Conservation (phyloP, 2,329 filamentous ascomycete species). For the Lecanosticta acicola region DNA sequence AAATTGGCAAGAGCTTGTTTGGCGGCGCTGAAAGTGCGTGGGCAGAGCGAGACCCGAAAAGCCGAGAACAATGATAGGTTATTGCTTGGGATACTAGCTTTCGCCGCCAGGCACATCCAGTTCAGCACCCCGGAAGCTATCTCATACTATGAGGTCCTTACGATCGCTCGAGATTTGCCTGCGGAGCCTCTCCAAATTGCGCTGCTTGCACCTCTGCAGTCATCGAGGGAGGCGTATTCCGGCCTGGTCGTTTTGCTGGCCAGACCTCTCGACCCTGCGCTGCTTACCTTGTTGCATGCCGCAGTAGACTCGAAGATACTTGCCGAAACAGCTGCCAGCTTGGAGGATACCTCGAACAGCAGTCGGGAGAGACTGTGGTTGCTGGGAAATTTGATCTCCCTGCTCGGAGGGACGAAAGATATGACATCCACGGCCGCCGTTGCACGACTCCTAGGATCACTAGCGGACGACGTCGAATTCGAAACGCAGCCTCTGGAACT, state of each 20-base stretch:
- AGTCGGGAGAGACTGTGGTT: conserved; percentile 49
- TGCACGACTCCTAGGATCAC: conserved; percentile 51
- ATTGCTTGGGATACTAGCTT: conserved; percentile 26
- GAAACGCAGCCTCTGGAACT: conserved; percentile 34
- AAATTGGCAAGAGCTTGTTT: conserved; percentile 37
- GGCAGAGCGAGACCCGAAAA: conserved; percentile 3
- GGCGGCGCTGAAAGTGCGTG: conserved; percentile 12
- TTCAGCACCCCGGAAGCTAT: conserved; percentile 22
- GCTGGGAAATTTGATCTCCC: conserved; percentile 53
- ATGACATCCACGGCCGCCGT: conserved; percentile 51
- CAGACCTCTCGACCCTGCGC: conserved; percentile 23
- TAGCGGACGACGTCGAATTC: conserved; percentile 52
- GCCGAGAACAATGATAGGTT: conserved; percentile 20
- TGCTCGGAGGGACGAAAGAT: conserved; percentile 18
- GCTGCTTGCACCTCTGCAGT: conserved; percentile 29
- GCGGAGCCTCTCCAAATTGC: conserved; percentile 26
- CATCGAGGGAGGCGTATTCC: conserved; percentile 21
- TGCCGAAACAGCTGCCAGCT: conserved; percentile 14
- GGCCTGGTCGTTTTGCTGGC: conserved; percentile 27
- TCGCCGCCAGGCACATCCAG: conserved; percentile 33
- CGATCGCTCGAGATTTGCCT: conserved; percentile 16
- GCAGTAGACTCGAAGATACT: conserved; percentile 22
- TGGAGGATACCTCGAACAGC: conserved; percentile 11
- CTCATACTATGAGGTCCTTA: conserved; percentile 31
- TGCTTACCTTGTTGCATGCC: conserved; percentile 23